Evolutionary conservation across 2,329 filamentous ascomycete species (phyloP).

Genomic region (Fusarium bulbicola): DNA sequence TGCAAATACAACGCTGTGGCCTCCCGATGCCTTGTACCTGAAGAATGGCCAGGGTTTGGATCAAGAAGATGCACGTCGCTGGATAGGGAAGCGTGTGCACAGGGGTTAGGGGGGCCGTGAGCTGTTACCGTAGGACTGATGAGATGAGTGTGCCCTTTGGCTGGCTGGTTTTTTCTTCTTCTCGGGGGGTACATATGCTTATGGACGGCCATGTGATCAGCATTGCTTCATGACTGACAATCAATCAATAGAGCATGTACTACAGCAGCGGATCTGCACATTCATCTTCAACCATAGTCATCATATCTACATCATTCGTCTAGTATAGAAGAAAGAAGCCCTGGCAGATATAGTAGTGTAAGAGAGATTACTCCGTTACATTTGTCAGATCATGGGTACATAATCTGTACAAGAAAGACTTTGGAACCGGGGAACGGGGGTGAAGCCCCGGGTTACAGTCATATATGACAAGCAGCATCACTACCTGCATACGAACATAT

Average conservation of each 20-base stretch:
- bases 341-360: not conserved
- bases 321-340: not conserved
- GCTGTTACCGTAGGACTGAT: slow-evolving; percentile 26
- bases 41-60: slow-evolving; percentile 16
- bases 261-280: not conserved
- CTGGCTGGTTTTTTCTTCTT: not conserved
- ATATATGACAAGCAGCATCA: slow-evolving; percentile 31
- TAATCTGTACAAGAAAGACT: not conserved
- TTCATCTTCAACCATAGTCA: not conserved
- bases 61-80: slow-evolving; percentile 42
- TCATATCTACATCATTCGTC: not conserved
- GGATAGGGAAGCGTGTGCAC: slow-evolving; percentile 36
- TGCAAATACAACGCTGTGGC: slow-evolving; percentile 20
- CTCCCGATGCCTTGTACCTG: slow-evolving; percentile 35
- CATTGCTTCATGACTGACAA: not conserved
- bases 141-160: slow-evolving; percentile 16
- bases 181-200: not conserved
- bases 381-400: slow-evolving; percentile 22
- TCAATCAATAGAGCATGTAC: not conserved
- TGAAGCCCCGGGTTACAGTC: slow-evolving; percentile 16
- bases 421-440: slow-evolving; percentile 15
- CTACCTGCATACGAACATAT: slow-evolving; percentile 17
- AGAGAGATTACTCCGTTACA: not conserved
- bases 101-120: slow-evolving; percentile 31
- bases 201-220: slow-evolving; percentile 12